Base-by-base conservation (phyloP, 1,139 yeast species). In the Pichia norvegensis region DNA sequence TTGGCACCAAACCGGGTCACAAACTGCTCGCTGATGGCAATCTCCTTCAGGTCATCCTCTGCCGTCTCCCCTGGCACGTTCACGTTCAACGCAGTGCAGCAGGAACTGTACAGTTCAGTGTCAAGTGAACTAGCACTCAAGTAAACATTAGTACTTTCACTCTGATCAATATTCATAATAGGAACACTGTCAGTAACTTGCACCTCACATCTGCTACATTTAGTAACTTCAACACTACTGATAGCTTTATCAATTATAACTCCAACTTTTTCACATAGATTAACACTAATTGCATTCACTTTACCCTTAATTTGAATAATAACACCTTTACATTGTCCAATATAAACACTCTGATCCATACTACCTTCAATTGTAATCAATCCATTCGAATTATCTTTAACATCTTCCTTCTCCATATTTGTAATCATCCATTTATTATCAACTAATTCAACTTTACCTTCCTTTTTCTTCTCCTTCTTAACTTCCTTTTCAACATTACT, bases 361-460 rank as follows among this genome's bases (percentile, higher is more conserved):
- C 82, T 86, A 29, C 84, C 94, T 29, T 85, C 88, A 49, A 92
- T 72, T 35, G 74, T 73, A 55, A 90, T 73, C 14, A 75, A 69
- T 46, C 71, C 74, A 44, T 73, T 71, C 36, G 67, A 31, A 35
- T 36, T 29, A 69, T 53, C 76, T 76, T 41, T 82, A 16, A 19
- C 16, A 21, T 41, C 43, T 29, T 38, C 47, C 21, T 46, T 46
- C 14, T 25, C 22, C 84, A 61, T 85, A 68, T 90, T 84, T 61
- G 87, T 94, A 49, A 94, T 70, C 53, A 85, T 72, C 98, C 98
- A 92, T 57, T 87, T 82, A 49, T 87, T 85, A 57, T 88, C 97
- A 22, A 78, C 73, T 51, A 94, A 72, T 62, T 88, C 95, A 60
- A 78, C 81, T 55, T 76, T 22, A 17, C 20, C 33, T n/a, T 16